Evolutionary conservation across 2,329 filamentous ascomycete genomes (phyloP), one percentile per base, ranked within the genome.

Genomic region (Pseudogymnoascus sp.): DNA sequence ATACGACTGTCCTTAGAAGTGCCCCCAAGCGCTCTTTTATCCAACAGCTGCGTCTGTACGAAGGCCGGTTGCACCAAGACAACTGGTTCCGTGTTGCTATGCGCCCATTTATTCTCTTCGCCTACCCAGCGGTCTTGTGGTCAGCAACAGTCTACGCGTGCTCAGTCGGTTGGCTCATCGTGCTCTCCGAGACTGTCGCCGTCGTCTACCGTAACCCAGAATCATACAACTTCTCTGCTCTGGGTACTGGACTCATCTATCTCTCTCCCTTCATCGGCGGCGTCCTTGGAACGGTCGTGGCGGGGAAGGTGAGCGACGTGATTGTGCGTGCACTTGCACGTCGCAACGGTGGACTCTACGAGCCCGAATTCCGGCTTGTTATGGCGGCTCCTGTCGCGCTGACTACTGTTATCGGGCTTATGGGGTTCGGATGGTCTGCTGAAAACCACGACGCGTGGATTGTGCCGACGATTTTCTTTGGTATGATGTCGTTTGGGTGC

Each of bases 401-500:
- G 60, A 85, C 85, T 3, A 97, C 92, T 0, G 84, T 86, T 1
- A 84, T 93, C 33, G 94, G 94, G 0, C 81, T 97, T 14, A 96
- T 97, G 86, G 93, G 91, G 2, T 97, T 94, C 69, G 93, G 93
- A n/a, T 97, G 93, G 94, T 91, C 88, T 8, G 90, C 88, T 0
- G 74, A 90, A 64, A 81, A 86, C 61, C 79, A 79, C 22, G 85
- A 97, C 68, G 78, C 81, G 20, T 97, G 90, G 89, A 95, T 96
- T 59, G 90, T 96, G 0, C 94, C 94, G 0, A 97, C 93, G 0
- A 72, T 96, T 3, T 97, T 97, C 76, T 97, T 97, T 66, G 93
- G 93, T 6, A 73, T 97, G 57, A 86, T 96, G 33, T 94, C 90
- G 0, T 97, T 97, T 70, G 94, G 93, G 1, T 97, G 93, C 75